Evolutionary conservation across 1,284 basidiomycete species (phyloP).

Genomic region (Melampsora allii-populina): DNA sequence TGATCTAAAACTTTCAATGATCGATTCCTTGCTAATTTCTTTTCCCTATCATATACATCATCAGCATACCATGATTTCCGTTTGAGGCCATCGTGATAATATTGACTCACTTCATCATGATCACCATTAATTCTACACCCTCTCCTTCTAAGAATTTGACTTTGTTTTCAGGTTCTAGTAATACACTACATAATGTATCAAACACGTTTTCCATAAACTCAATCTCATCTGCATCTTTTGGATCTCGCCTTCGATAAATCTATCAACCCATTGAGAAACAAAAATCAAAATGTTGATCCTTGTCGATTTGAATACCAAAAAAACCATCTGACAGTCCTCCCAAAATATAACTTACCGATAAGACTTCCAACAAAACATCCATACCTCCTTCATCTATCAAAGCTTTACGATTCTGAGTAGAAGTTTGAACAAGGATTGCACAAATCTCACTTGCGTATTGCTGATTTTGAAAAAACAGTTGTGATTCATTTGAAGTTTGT

Average conservation of each 20-base stretch:
- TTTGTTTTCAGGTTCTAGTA: conserved; percentile 68
- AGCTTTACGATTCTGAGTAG: conserved; percentile 20
- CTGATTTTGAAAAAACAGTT: conserved; percentile 51
- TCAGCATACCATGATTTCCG: too few species aligned
- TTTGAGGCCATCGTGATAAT: too few species aligned
- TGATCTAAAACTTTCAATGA: conserved; percentile 88
- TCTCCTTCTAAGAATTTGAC: conserved; percentile 79
- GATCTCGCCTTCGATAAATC: conserved; percentile 81
- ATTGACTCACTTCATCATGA: conserved; percentile 79
- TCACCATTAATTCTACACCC: conserved; percentile 91
- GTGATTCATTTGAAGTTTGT: conserved; percentile 36
- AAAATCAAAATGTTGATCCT: neutral
- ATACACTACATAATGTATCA: conserved; percentile 76
- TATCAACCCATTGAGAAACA: conserved; percentile 51
- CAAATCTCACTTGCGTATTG: conserved; percentile 61
- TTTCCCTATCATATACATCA: conserved; percentile 59
- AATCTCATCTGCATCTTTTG: conserved; percentile 76
- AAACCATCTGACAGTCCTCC: neutral
- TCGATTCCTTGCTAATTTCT: conserved; percentile 70
- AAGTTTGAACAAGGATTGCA: conserved; percentile 73
- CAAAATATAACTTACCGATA: conserved; percentile 20
- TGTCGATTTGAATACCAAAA: neutral
- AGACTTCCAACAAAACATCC: conserved; percentile 40
- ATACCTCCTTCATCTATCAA: conserved; percentile 21
- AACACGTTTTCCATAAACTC: conserved; percentile 98